Evolutionary conservation across 129 eudicot genomes (phyloP).

Genomic region (Apium graveolens): DNA sequence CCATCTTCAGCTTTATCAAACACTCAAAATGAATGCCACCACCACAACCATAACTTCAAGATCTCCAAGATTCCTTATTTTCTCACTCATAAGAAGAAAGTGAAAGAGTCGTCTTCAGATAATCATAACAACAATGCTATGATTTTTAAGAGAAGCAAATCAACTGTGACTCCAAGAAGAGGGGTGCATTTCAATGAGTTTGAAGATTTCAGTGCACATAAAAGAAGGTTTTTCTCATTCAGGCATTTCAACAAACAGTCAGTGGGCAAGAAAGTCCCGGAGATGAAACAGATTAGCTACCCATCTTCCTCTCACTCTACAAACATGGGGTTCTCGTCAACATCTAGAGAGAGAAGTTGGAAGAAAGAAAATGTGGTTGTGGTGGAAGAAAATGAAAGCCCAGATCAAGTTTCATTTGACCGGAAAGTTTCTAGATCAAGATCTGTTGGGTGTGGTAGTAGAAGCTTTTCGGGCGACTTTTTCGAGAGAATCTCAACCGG

Average conservation of each 20-base stretch:
- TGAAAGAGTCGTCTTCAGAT: slow-evolving; percentile 16
- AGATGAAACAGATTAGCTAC: slow-evolving; percentile 30
- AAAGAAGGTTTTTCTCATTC: slow-evolving; percentile 72
- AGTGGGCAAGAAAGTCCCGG: slow-evolving; percentile 9
- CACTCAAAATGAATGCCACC: not conserved
- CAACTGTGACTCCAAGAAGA: slow-evolving; percentile 47
- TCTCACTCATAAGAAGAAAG: slow-evolving; percentile 52
- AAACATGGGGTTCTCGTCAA: not conserved
- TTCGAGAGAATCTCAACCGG: slow-evolving; percentile 90
- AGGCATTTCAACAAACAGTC: slow-evolving; percentile 37
- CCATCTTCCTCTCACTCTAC: slow-evolving; percentile 6
- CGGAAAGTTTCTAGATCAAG: slow-evolving; percentile 83
- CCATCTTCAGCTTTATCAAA: slow-evolving; percentile 6
- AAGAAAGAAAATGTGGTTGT: slow-evolving; percentile 12
- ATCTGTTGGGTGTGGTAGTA: slow-evolving; percentile 94
- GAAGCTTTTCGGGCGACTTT: slow-evolving; percentile 93
- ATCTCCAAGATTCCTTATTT: slow-evolving; percentile 47
- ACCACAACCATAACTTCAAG: slow-evolving; percentile 17
- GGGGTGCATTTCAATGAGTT: slow-evolving; percentile 27
- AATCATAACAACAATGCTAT: slow-evolving; percentile 3
- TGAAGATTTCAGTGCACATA: slow-evolving; percentile 29
- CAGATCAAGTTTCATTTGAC: slow-evolving; percentile 41
- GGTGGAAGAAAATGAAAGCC: slow-evolving; percentile 49
- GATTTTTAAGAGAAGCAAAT: slow-evolving; percentile 68
- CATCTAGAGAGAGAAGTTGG: slow-evolving; percentile 3